Percentiles rank a stretch among this genome's conserved stretches.
These are phyloP conservation scores for Dryas integrifolia DNA, from an alignment of 331 rosid species.

Conservation along the genomic window DNA sequence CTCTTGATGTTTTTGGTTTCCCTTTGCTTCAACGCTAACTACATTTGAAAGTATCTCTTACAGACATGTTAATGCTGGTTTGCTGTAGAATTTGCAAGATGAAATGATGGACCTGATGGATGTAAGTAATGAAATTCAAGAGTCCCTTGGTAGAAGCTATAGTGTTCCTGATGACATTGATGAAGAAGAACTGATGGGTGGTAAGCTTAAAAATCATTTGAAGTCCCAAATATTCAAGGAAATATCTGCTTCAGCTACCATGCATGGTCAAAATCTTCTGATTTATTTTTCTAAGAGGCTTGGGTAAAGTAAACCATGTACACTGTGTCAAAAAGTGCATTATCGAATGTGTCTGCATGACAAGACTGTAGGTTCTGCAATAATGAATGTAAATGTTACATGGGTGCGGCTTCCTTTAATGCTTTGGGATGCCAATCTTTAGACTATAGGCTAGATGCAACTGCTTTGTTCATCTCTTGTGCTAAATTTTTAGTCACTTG, in stretches of 20 bases:
- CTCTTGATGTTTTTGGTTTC: constrained; percentile 18
- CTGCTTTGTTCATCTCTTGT: background rate
- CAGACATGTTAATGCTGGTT: constrained; percentile 12
- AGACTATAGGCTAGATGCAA: background rate
- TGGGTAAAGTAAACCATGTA: background rate
- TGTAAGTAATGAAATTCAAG: constrained; percentile 90
- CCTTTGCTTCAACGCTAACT: constrained; percentile 23
- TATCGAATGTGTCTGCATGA: background rate
- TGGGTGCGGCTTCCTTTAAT: no score
- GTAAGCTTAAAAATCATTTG: constrained; percentile 47
- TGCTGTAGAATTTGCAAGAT: constrained; percentile 81
- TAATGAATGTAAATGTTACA: background rate
- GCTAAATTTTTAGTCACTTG: background rate
- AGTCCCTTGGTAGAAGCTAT: constrained; percentile 93
- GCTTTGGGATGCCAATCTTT: background rate
- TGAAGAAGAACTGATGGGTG: constrained; percentile 95
- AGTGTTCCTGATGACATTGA: constrained; percentile 94
- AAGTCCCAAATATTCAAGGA: constrained; percentile 6
- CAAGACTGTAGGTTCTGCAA: background rate
- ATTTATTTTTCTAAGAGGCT: background rate
- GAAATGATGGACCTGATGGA: constrained; percentile 99
- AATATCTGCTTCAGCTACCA: background rate
- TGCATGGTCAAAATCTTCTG: background rate
- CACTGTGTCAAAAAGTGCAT: background rate
- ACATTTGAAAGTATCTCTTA: constrained; percentile 17